Conservation (phyloP, 202 grass and related monocot genomes). For the Panicum virgatum region DNA sequence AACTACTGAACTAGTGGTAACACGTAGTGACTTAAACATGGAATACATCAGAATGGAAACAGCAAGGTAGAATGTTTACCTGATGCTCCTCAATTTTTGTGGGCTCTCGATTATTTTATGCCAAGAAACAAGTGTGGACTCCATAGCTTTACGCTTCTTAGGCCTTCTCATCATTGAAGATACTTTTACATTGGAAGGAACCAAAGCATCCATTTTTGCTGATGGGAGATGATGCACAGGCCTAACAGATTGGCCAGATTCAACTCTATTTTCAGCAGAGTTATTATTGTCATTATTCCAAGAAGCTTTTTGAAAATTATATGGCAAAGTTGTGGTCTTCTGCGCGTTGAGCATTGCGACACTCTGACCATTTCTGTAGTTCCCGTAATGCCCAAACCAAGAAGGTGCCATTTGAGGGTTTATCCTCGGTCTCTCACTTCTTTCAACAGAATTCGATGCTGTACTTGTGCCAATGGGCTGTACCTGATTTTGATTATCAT, state of each 20-base stretch:
- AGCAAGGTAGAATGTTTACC: conserved; percentile 55
- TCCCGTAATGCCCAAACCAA: conserved; percentile 87
- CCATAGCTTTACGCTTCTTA: conserved; percentile 83
- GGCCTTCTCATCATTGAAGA: conserved; percentile 50
- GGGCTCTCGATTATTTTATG: conserved; percentile 72
- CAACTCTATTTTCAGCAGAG: conserved; percentile 55
- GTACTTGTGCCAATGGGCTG: conserved; percentile 43
- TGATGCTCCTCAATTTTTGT: conserved; percentile 63
- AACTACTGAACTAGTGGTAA: conserved; percentile 32
- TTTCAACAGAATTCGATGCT: conserved; percentile 51
- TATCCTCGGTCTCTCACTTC: conserved; percentile 62
- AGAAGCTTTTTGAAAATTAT: conserved; percentile 63
- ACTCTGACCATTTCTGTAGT: conserved; percentile 75
- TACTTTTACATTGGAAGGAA: conserved; percentile 44
- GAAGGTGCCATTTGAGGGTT: conserved; percentile 97
- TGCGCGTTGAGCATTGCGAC: conserved; percentile 56
- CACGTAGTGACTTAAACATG: conserved; percentile 5
- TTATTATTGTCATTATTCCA: conserved; percentile 68
- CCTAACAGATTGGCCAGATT: conserved; percentile 52
- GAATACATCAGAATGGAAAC: conserved; percentile 9
- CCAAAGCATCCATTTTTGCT: conserved; percentile 39
- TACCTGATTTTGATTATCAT: conserved; percentile 58
- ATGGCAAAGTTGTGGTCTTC: conserved; percentile 55
- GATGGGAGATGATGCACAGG: conserved; percentile 44
- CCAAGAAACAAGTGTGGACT: conserved; percentile 62